Evolutionary conservation across 352 stramenopile species (phyloP), one percentile per base, ranked within the genome.

Genomic region (Pythium pectinolyticum): DNA sequence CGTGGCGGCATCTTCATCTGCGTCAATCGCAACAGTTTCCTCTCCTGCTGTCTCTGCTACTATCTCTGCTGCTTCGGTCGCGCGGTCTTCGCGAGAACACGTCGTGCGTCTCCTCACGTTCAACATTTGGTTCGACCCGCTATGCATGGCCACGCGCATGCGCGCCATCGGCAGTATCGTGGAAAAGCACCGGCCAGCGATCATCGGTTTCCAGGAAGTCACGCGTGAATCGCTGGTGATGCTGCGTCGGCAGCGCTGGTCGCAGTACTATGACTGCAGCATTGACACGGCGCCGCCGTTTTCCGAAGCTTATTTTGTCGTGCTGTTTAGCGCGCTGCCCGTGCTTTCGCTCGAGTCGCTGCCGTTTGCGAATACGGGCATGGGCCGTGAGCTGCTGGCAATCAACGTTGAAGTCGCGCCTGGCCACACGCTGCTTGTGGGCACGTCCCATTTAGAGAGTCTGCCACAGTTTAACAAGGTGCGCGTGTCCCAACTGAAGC

Each of bases 161-260:
- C 64, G 71, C 4, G 81, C 80, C 8, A 82, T 92, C 60, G 81
- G 81, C 4, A 52, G 68, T 0, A 31, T 85, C 24, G 67, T 92
- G 12, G 72, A 86, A 43, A 61, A 68, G 27, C 50, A 65, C n/a
- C 81, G 84, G 0, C 81, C 84, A 14, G 84, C 78, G 17, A 67
- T 92, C 30, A 72, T 92, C 27, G 84, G 84, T 46, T 92, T 92
- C 62, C 84, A 92, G 67, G 84, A 92, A 59, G 73, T 90, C 58
- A 92, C 84, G 59, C 73, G 73, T 27, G 80, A 86, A 25, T 70
- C 80, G 47, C 69, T 92, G 24, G 66, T 57, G 41, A 65, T 92
- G 52, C 79, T 91, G 30, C 76, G 78, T 31, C 60, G 60, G n/a
- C 77, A 92, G 67, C 58, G 62, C 19, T 93, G 84, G 84, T 66